A percentile compares a stretch with the other conserved stretches of the same genome.
Conservation (phyloP, 2,329 filamentous ascomycete species). For the Aotearoamyces nothofagi region DNA sequence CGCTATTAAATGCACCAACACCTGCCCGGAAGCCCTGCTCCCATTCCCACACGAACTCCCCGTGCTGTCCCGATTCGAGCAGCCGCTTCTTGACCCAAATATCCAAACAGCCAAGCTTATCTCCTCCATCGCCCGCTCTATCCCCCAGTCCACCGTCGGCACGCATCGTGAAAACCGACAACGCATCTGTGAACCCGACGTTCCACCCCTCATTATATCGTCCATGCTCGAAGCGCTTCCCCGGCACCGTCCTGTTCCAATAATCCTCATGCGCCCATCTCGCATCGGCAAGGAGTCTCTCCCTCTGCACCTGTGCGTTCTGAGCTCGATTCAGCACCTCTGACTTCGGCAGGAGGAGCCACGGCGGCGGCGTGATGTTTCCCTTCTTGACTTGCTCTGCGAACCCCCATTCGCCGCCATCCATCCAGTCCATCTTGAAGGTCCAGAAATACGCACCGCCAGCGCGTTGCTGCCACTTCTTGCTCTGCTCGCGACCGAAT, state of each 20-base stretch:
- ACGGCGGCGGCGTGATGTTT: conserved; percentile 24
- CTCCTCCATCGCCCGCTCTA: conserved; percentile 20
- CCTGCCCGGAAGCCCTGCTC: conserved; percentile 24
- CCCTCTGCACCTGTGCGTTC: conserved; percentile 24
- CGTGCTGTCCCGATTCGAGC: conserved; percentile 30
- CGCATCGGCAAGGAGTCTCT: conserved; percentile 21
- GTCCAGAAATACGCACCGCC: conserved; percentile 45
- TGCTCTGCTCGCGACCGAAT: conserved; percentile 32
- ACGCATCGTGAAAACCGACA: conserved; percentile 31
- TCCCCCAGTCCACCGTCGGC: conserved; percentile 18
- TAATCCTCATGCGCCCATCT: conserved; percentile 29
- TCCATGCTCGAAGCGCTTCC: conserved; percentile 32
- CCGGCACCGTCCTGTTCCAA: conserved; percentile 30
- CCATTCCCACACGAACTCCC: conserved; percentile 25
- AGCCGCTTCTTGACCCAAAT: conserved; percentile 42
- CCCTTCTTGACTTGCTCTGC: conserved; percentile 30
- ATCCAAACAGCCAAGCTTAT: conserved; percentile 40
- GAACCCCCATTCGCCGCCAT: conserved; percentile 47
- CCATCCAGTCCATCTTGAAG: conserved; percentile 44
- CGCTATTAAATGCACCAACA: conserved; percentile 18
- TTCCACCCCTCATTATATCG: conserved; percentile 39
- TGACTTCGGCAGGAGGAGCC: conserved; percentile 20
- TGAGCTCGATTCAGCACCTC: conserved; percentile 23
- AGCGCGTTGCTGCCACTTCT: conserved; percentile 30
- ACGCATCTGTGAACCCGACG: conserved; percentile 37